Conservation (phyloP, 148 eudicot species). For the Arbutus unedo region DNA sequence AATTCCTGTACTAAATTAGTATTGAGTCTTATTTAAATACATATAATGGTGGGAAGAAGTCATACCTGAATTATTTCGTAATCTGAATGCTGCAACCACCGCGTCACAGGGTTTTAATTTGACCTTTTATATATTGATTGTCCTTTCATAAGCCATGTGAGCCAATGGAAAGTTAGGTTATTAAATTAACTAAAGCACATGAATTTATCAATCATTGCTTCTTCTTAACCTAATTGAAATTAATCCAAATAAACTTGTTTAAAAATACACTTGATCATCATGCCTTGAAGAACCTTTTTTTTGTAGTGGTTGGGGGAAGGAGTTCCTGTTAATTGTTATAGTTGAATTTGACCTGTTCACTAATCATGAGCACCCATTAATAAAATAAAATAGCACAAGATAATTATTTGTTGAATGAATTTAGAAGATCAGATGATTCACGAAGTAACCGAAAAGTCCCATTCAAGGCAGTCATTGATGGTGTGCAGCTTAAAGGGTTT, state of each 20-base stretch:
- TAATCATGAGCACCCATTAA: background rate
- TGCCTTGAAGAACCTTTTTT: constrained; percentile 8
- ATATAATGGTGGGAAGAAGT: background rate
- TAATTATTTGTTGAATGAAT: too few relatives aligned
- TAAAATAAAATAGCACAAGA: background rate
- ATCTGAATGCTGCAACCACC: background rate
- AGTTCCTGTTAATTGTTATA: background rate
- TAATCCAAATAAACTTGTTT: background rate
- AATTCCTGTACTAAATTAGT: too few relatives aligned
- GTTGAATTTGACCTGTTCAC: constrained; percentile 3
- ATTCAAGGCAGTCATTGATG: too few relatives aligned
- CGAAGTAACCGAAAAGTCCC: too few relatives aligned
- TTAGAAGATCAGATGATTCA: too few relatives aligned
- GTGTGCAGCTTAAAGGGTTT: too few relatives aligned
- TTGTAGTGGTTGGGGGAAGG: constrained; percentile 17
- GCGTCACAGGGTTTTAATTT: constrained; percentile 5
- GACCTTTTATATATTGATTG: background rate
- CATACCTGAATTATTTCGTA: background rate
- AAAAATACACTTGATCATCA: background rate
- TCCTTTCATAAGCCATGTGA: constrained; percentile 11
- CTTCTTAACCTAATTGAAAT: background rate
- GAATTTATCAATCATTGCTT: constrained; percentile 5
- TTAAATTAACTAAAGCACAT: background rate
- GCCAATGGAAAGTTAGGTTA: background rate
- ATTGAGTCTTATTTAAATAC: too few relatives aligned